These are phyloP conservation scores for Rhizoctonia solani DNA, from an alignment of 1,284 basidiomycete genomes.

Conservation along the genomic window DNA sequence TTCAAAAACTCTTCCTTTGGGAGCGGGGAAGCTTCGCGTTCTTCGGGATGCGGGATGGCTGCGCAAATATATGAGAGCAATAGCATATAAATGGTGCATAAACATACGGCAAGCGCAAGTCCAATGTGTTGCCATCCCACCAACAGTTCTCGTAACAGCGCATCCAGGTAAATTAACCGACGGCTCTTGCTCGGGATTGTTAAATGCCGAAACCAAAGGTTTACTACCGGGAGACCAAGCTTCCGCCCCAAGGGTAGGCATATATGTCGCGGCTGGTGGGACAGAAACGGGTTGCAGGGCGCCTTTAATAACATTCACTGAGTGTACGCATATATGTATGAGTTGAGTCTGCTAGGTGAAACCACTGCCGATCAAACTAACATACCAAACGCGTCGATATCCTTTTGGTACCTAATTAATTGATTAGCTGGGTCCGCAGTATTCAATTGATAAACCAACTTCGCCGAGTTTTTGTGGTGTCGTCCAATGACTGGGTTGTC, in stretches of 20 bases:
- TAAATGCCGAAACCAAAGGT: not conserved
- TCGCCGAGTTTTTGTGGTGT: conserved; percentile 25
- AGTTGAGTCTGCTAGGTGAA: not conserved
- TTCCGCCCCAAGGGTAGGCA: conserved; percentile 5
- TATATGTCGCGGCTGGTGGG: conserved; percentile 4
- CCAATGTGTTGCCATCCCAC: conserved; percentile 36
- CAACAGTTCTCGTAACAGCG: conserved; percentile 32
- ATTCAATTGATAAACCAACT: not conserved
- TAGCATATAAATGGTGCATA: not conserved
- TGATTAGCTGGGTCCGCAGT: not conserved
- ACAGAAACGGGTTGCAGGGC: conserved; percentile 28
- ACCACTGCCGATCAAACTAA: not conserved
- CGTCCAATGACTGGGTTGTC: conserved; percentile 14
- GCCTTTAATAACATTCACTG: conserved; percentile 17
- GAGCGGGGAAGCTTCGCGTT: conserved; percentile 12
- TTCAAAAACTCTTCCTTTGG: not conserved
- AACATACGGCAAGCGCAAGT: conserved; percentile 30
- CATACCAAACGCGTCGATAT: conserved; percentile 33
- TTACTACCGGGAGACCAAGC: conserved; percentile 8
- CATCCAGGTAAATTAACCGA: conserved; percentile 10
- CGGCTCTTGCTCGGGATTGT: conserved; percentile 27
- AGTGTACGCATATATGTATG: not conserved
- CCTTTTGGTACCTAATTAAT: conserved; percentile 27
- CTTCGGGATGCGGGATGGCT: conserved; percentile 17
- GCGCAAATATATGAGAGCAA: not conserved